phyloP scores from a whole-genome alignment of 75 land plant genomes.

The Gnetum montanum region DNA sequence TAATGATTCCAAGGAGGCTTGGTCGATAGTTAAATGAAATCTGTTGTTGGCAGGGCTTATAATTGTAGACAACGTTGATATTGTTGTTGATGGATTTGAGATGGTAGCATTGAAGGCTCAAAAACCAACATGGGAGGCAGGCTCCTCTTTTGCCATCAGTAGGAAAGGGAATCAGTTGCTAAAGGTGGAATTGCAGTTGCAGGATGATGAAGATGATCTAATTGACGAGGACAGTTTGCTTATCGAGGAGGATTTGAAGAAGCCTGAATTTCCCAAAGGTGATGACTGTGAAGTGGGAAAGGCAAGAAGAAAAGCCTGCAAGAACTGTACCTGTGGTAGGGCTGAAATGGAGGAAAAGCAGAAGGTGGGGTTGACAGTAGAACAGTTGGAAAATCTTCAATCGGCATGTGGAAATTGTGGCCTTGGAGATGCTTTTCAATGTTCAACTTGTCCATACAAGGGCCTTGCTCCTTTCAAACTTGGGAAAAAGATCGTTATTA shows the following conservation, averaged over 20 bases:
- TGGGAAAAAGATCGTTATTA: constrained; percentile 77
- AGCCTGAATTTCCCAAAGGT: constrained; percentile 55
- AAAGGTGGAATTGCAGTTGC: constrained; percentile 40
- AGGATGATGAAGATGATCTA: constrained; percentile 61
- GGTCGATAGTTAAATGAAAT: constrained; percentile 32
- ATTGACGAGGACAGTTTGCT: constrained; percentile 89
- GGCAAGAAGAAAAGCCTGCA: constrained; percentile 87
- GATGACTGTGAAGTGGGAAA: constrained; percentile 90
- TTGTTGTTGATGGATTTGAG: not conserved
- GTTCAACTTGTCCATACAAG: constrained; percentile 84
- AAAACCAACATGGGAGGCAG: constrained; percentile 87
- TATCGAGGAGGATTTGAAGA: constrained; percentile 92
- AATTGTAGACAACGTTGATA: constrained; percentile 19
- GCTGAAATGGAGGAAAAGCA: constrained; percentile 84
- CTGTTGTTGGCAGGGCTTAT: constrained; percentile 63
- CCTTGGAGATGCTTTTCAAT: constrained; percentile 96
- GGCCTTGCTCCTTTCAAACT: constrained; percentile 90
- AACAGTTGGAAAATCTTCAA: constrained; percentile 59
- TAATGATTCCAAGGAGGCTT: not conserved
- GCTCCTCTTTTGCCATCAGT: constrained; percentile 75
- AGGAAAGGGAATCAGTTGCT: constrained; percentile 5
- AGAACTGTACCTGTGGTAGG: constrained; percentile 96
- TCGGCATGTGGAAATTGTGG: constrained; percentile 98
- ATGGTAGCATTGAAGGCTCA: constrained; percentile 38
- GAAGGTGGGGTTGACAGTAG: constrained; percentile 49